Conservation (phyloP, 108 stramenopile genomes). For the Ochromonas danica region DNA sequence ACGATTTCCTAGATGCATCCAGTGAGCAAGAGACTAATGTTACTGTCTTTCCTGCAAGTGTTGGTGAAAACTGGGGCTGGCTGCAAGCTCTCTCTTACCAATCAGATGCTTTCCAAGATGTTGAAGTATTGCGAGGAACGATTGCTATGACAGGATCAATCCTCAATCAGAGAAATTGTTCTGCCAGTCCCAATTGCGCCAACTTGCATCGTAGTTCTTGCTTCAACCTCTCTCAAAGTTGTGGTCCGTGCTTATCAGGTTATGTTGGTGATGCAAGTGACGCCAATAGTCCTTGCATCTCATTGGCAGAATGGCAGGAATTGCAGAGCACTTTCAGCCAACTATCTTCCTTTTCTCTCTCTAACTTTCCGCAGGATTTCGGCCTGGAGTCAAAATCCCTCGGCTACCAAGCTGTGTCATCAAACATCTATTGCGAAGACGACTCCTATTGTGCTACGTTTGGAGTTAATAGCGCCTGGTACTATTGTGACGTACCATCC, state of each 20-base stretch:
- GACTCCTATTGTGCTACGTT: too few species aligned
- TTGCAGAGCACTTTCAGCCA: too few species aligned
- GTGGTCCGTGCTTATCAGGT: background rate
- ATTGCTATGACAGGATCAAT: background rate
- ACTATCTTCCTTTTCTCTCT: too few species aligned
- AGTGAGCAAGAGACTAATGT: conserved; percentile 3
- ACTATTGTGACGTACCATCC: too few species aligned
- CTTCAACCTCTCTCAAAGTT: background rate
- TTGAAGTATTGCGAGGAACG: background rate
- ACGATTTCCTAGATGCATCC: background rate
- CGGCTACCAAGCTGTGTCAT: too few species aligned
- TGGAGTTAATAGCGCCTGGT: too few species aligned
- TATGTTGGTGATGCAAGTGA: background rate
- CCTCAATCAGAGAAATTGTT: background rate
- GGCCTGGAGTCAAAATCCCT: too few species aligned
- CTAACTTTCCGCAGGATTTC: too few species aligned
- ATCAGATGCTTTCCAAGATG: background rate
- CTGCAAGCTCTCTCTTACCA: conserved; percentile 9
- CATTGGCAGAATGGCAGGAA: too few species aligned
- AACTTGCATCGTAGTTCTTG: background rate
- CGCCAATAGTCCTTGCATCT: background rate
- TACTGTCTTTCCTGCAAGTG: conserved; percentile 11
- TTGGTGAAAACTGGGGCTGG: background rate
- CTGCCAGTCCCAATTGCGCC: background rate
- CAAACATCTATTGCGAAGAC: too few species aligned